These are phyloP conservation scores for Wickerhamiella australiensis DNA, from an alignment of 805 yeast genomes.

Conservation along the genomic window DNA sequence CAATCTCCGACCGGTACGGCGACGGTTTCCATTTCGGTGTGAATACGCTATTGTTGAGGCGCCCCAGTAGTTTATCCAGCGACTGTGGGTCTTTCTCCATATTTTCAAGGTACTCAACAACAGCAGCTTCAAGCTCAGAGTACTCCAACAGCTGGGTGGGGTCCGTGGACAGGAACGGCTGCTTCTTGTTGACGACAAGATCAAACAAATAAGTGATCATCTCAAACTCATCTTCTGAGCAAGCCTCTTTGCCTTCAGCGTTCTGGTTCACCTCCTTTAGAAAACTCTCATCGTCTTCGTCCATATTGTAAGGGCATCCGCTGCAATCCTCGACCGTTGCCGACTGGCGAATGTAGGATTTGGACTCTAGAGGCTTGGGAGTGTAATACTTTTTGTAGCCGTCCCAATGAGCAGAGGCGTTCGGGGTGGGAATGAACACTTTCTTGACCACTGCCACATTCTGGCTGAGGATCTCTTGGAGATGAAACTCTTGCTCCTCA, in stretches of 20 bases:
- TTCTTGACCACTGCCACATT: conserved; percentile 45
- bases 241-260: conserved; percentile 21
- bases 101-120: conserved; percentile 28
- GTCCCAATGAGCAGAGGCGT: conserved; percentile 71
- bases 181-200: conserved; percentile 58
- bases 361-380: conserved; percentile 58
- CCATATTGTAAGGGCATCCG: conserved; percentile 80
- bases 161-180: conserved; percentile 80
- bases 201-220: conserved; percentile 63
- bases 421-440: conserved; percentile 91
- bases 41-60: conserved; percentile 20
- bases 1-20: conserved; percentile 19
- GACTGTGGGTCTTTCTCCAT: conserved; percentile 46
- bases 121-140: conserved; percentile 51
- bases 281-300: conserved; percentile 72
- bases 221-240: conserved; percentile 82
- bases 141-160: conserved; percentile 62
- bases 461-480: conserved; percentile 80
- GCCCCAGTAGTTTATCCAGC: conserved; percentile 24
- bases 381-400: conserved; percentile 64
- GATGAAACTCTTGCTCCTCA: conserved; percentile 93
- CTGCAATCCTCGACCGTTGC: conserved; percentile 93
- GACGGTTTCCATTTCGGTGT: conserved; percentile 17
- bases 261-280: conserved; percentile 33
- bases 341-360: conserved; percentile 71